Evolutionary conservation across 306 rosid genomes (phyloP).

Genomic region (apple (Malus domestica)): DNA sequence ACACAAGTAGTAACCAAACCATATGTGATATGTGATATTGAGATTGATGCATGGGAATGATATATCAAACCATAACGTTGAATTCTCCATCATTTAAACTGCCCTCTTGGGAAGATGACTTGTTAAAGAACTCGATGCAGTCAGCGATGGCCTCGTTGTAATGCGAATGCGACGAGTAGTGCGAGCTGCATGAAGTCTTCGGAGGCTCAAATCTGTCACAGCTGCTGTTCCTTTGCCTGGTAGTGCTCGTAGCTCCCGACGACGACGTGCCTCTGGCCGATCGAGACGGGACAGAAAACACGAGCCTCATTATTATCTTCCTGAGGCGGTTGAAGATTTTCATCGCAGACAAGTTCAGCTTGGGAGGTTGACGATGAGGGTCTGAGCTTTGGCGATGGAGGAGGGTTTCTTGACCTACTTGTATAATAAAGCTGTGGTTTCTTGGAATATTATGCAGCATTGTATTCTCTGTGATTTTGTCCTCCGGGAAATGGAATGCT

Average conservation of each 20-base stretch:
- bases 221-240: slow-evolving; percentile 23
- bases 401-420: slow-evolving; percentile 12
- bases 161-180: slow-evolving; percentile 67
- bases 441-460: slow-evolving; percentile 28
- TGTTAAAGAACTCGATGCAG: slow-evolving; percentile 79
- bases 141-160: slow-evolving; percentile 72
- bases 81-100: slow-evolving; percentile 34
- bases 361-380: neutral
- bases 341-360: slow-evolving; percentile 48
- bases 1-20: neutral
- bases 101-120: slow-evolving; percentile 40
- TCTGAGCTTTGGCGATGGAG: neutral
- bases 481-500: slow-evolving; percentile 67
- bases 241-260: slow-evolving; percentile 1
- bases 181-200: slow-evolving; percentile 67
- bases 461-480: slow-evolving; percentile 31
- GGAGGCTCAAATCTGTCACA: slow-evolving; percentile 59
- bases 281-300: slow-evolving; percentile 33
- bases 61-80: slow-evolving; percentile 27
- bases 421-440: slow-evolving; percentile 33
- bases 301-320: slow-evolving; percentile 44
- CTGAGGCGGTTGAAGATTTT: slow-evolving; percentile 57
- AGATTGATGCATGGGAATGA: neutral
- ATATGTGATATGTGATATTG: neutral
- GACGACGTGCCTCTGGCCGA: neutral